Evolutionary conservation across 345 rosid genomes (phyloP), one percentile per base, ranked within the genome.

Genomic region (Cardamine chenopodiifolia): DNA sequence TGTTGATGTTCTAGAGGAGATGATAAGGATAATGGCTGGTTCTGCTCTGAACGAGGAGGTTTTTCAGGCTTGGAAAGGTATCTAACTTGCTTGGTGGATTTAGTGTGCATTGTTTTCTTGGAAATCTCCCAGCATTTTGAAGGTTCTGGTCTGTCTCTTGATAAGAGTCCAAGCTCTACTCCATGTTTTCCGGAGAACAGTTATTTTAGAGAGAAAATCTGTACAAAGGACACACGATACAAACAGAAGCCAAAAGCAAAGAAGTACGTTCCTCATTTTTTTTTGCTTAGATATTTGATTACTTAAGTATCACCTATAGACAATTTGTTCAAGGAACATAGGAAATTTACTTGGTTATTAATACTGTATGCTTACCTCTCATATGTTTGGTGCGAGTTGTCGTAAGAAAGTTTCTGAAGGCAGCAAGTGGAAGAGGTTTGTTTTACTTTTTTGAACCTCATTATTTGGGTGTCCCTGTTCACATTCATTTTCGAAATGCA

Each of bases 51-150:
- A 83, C 73, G 90, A 87, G 78, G 88, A 83, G 50, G 79, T 80
- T 61, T 91, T 93, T 79, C 87, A 76, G 83, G 78, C 79, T 54
- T 93, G 96, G 98, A 88, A 85, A 91, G 97, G 97, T 91, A 75
- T 52, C n/a, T 62, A 14, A 40, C 8, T 40, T 22, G 7, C 45
- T 44, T 60, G 42, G n/a, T n/a, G n/a, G n/a, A n/a, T n/a, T n/a
- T n/a, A n/a, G n/a, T n/a, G n/a, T n/a, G n/a, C n/a, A n/a, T n/a
- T n/a, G n/a, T n/a, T n/a, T n/a, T n/a, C 47, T 58, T 9, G 20
- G 37, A 22, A 52, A 50, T 12, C 19, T 52, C 10, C n/a, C 19
- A 42, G 37, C 25, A 37, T n/a, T 45, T 59, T 22, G 17, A 6
- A n/a, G 76, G 55, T 62, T 53, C 55, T 40, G 63, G 65, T 78